Conservation (phyloP, 1,284 basidiomycete genomes). For the Pseudozyma sp. region DNA sequence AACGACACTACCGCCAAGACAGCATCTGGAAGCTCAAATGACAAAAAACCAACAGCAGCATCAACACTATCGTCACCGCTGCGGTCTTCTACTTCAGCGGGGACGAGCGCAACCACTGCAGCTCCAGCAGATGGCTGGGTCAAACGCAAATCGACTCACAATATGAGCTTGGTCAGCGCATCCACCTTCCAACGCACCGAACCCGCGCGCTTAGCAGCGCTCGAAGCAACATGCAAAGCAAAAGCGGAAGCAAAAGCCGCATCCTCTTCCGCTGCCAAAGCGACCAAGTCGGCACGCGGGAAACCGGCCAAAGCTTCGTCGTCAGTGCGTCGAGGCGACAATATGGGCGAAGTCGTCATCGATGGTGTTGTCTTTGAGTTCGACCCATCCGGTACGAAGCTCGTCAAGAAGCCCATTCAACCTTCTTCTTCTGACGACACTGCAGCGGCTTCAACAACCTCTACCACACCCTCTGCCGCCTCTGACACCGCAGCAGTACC, state of each 20-base stretch:
- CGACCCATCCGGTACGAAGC: slow-evolving; percentile 71
- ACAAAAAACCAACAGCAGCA: not conserved
- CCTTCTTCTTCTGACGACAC: slow-evolving; percentile 16
- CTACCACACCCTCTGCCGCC: not conserved
- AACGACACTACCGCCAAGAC: slow-evolving; percentile 26
- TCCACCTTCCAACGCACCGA: slow-evolving; percentile 59
- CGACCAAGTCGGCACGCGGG: not conserved
- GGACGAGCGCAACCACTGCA: not conserved
- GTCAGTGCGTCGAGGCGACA: slow-evolving; percentile 56
- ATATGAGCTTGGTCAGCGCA: slow-evolving; percentile 62
- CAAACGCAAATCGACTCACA: slow-evolving; percentile 58
- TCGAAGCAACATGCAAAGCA: slow-evolving; percentile 52
- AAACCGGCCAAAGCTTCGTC: slow-evolving; percentile 18
- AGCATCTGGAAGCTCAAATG: not conserved
- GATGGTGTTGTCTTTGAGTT: slow-evolving; percentile 73
- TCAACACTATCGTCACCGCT: not conserved
- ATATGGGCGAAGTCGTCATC: slow-evolving; percentile 70
- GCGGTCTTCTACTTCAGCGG: not conserved
- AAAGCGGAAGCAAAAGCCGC: slow-evolving; percentile 28
- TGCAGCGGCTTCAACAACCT: not conserved
- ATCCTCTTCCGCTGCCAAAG: slow-evolving; percentile 8
- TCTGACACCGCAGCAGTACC: slow-evolving; percentile 11
- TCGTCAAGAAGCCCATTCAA: slow-evolving; percentile 68
- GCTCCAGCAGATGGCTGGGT: slow-evolving; percentile 52
- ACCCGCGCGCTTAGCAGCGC: slow-evolving; percentile 56